Percentiles rank a stretch among this genome's conserved stretches.
Conservation (phyloP, 1,139 yeast genomes). For the Yamadazyma pseudoaaseri region DNA sequence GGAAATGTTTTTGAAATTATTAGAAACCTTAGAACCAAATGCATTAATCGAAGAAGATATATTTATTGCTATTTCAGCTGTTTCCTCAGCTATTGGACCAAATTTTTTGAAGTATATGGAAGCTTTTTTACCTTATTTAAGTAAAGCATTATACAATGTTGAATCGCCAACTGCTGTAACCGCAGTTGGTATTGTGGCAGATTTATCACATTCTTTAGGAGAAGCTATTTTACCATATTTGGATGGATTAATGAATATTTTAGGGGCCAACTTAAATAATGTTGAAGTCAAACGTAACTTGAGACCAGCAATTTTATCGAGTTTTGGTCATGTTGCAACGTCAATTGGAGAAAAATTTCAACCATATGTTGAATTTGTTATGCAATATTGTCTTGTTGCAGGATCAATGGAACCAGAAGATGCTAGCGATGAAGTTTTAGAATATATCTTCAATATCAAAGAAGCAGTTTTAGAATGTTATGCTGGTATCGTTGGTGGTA, state of each 20-base stretch:
- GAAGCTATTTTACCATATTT: slow-evolving; percentile 69
- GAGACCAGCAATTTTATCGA: slow-evolving; percentile 87
- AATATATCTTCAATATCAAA: slow-evolving; percentile 67
- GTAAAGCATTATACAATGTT: slow-evolving; percentile 73
- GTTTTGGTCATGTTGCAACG: slow-evolving; percentile 94
- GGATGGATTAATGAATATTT: slow-evolving; percentile 75
- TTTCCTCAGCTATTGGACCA: slow-evolving; percentile 75
- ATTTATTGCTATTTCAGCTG: slow-evolving; percentile 86
- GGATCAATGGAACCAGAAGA: slow-evolving; percentile 51
- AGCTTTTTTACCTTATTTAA: slow-evolving; percentile 78
- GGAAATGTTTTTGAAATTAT: slow-evolving; percentile 74
- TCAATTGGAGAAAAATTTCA: slow-evolving; percentile 75
- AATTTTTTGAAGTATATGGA: slow-evolving; percentile 75
- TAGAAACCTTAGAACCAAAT: slow-evolving; percentile 59
- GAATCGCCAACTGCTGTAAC: slow-evolving; percentile 83
- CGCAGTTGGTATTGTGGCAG: slow-evolving; percentile 96
- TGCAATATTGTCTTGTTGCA: slow-evolving; percentile 60
- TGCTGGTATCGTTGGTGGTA: slow-evolving; percentile 91
- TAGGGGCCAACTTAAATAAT: slow-evolving; percentile 70
- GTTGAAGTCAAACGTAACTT: slow-evolving; percentile 72
- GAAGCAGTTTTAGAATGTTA: slow-evolving; percentile 93
- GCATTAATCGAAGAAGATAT: slow-evolving; percentile 92
- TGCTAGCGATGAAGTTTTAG: slow-evolving; percentile 69
- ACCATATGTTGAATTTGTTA: slow-evolving; percentile 75
- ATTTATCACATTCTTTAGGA: slow-evolving; percentile 89